phyloP scores from a whole-genome alignment of 1,284 basidiomycete species.

The Peniophora sp. region DNA sequence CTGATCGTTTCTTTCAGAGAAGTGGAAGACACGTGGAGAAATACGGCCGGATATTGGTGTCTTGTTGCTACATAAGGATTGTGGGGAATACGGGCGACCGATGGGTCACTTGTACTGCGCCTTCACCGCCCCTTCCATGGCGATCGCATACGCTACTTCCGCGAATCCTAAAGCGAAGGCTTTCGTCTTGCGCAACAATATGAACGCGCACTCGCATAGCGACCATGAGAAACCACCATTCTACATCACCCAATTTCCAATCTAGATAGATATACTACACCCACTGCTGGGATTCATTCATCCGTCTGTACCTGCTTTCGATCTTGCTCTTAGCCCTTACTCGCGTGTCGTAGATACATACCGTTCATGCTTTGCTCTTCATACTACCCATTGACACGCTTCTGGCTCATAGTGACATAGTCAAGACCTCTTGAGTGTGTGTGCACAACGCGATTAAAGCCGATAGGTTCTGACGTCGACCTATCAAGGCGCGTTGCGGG shows the following conservation, averaged over 20 bases:
- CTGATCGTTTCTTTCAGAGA: neutral
- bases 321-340: too few relatives aligned
- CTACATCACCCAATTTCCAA: slow-evolving; percentile 44
- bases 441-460: too few relatives aligned
- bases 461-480: too few relatives aligned
- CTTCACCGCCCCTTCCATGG: slow-evolving; percentile 78
- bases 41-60: slow-evolving; percentile 27
- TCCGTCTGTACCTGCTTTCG: too few relatives aligned
- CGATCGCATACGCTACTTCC: slow-evolving; percentile 57
- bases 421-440: too few relatives aligned
- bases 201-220: slow-evolving; percentile 9
- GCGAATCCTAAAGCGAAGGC: slow-evolving; percentile 20
- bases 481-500: too few relatives aligned
- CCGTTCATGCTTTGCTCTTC: too few relatives aligned
- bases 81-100: slow-evolving; percentile 7
- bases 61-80: slow-evolving; percentile 39
- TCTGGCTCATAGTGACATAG: too few relatives aligned
- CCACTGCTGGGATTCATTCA: too few relatives aligned
- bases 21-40: slow-evolving; percentile 17
- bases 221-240: slow-evolving; percentile 25
- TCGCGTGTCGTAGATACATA: too few relatives aligned
- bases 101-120: slow-evolving; percentile 68
- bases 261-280: slow-evolving; percentile 14
- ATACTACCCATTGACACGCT: too few relatives aligned
- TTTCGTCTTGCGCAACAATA: slow-evolving; percentile 43